A percentile compares a stretch with the other conserved stretches of the same genome.
Evolutionary conservation across 1,284 basidiomycete genomes (phyloP).

Genomic region (Calocybe gambosa): DNA sequence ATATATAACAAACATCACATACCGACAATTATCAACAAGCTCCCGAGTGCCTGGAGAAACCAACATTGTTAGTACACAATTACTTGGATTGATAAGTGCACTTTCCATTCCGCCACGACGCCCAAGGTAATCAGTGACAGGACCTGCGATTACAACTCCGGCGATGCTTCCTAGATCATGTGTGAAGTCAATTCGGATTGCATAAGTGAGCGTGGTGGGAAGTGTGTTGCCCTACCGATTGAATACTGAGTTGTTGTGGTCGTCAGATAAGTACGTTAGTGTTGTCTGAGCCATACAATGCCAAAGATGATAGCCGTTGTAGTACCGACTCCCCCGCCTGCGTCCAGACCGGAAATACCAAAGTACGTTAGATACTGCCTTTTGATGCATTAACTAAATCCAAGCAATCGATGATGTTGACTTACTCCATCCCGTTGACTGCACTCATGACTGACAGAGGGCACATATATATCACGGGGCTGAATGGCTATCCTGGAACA

Average conservation of each 20-base stretch:
- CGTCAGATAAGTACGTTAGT: background rate
- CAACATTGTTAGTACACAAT: background rate
- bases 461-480: background rate
- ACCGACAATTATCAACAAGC: slow-evolving; percentile 38
- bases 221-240: slow-evolving; percentile 16
- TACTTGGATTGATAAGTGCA: background rate
- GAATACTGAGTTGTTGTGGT: slow-evolving; percentile 22
- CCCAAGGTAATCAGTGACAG: slow-evolving; percentile 39
- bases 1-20: too few relatives aligned
- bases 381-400: background rate
- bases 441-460: slow-evolving; percentile 35
- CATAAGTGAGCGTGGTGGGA: background rate
- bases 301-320: slow-evolving; percentile 36
- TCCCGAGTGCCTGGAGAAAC: slow-evolving; percentile 32
- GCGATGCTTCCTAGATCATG: slow-evolving; percentile 26
- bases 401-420: background rate
- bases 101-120: slow-evolving; percentile 48
- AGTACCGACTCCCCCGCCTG: slow-evolving; percentile 38
- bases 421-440: slow-evolving; percentile 40
- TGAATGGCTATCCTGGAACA: background rate
- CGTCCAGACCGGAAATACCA: slow-evolving; percentile 29
- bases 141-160: slow-evolving; percentile 35
- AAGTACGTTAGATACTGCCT: slow-evolving; percentile 39
- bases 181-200: background rate
- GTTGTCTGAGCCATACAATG: slow-evolving; percentile 25